Evolutionary conservation across 1,284 basidiomycete genomes (phyloP).

Genomic region (Ganoderma meredithae): DNA sequence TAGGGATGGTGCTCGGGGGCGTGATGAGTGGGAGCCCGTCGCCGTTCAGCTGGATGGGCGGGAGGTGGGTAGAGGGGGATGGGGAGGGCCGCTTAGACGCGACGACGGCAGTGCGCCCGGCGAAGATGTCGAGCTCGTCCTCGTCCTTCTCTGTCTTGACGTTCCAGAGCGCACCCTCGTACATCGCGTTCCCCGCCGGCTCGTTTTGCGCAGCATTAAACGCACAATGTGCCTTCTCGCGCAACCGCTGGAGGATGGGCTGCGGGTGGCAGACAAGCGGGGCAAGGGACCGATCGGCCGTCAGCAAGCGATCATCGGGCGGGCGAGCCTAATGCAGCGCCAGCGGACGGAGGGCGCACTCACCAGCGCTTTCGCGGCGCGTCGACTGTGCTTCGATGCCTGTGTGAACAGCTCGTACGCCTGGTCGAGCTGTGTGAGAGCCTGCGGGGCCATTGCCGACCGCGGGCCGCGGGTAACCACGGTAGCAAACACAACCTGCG

Average conservation of each 20-base stretch:
- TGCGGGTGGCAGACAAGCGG: slow-evolving; percentile 14
- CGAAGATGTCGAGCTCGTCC: slow-evolving; percentile 73
- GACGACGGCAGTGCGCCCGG: slow-evolving; percentile 45
- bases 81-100: slow-evolving; percentile 50
- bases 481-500: slow-evolving; percentile 39
- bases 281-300: neutral
- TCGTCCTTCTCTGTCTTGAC: slow-evolving; percentile 52
- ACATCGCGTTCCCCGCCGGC: slow-evolving; percentile 17
- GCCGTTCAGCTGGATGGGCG: neutral
- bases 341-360: slow-evolving; percentile 20
- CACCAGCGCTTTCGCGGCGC: slow-evolving; percentile 43
- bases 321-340: neutral
- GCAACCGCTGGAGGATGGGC: slow-evolving; percentile 38
- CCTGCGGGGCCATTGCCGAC: slow-evolving; percentile 38
- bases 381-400: slow-evolving; percentile 41
- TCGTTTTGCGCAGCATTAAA: slow-evolving; percentile 33
- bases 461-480: slow-evolving; percentile 41
- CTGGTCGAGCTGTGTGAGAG: slow-evolving; percentile 39
- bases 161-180: slow-evolving; percentile 37
- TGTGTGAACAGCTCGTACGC: slow-evolving; percentile 41
- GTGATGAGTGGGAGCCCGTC: slow-evolving; percentile 20
- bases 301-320: slow-evolving; percentile 25
- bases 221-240: slow-evolving; percentile 40
- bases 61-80: slow-evolving; percentile 22
- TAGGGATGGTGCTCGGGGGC: slow-evolving; percentile 28